These are phyloP conservation scores for Sugiyamaella americana DNA, from an alignment of 805 yeast species.

Conservation along the genomic window DNA sequence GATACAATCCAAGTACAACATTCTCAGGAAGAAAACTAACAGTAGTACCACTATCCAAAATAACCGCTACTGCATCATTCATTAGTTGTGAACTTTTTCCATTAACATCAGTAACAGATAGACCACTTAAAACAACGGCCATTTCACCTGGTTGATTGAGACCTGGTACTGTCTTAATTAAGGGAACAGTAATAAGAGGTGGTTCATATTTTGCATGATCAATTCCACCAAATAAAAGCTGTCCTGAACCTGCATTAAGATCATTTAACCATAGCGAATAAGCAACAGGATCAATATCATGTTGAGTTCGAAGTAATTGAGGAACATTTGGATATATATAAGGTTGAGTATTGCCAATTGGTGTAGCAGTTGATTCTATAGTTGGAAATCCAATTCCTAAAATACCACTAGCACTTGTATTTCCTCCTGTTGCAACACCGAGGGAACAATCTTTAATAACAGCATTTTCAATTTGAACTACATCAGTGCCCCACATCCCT, in stretches of 20 bases:
- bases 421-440: slow-evolving; percentile 73
- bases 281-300: slow-evolving; percentile 36
- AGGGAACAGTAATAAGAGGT: slow-evolving; percentile 19
- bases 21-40: slow-evolving; percentile 22
- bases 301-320: slow-evolving; percentile 33
- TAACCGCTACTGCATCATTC: slow-evolving; percentile 12
- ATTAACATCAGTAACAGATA: neutral
- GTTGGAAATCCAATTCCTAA: slow-evolving; percentile 34
- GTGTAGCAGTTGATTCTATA: slow-evolving; percentile 32
- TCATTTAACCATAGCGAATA: slow-evolving; percentile 47
- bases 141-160: slow-evolving; percentile 1
- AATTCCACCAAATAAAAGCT: slow-evolving; percentile 61
- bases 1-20: slow-evolving; percentile 28
- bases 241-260: slow-evolving; percentile 36
- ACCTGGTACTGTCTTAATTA: slow-evolving; percentile 14
- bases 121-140: slow-evolving; percentile 2
- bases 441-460: slow-evolving; percentile 38
- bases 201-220: slow-evolving; percentile 59
- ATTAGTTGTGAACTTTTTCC: slow-evolving; percentile 6
- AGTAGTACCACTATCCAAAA: slow-evolving; percentile 24
- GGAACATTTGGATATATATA: slow-evolving; percentile 27
- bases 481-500: slow-evolving; percentile 59
- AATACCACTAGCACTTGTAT: slow-evolving; percentile 61
- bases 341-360: slow-evolving; percentile 25
- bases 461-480: slow-evolving; percentile 47